These are phyloP conservation scores for Ophiostoma populinum DNA, from an alignment of 2,329 filamentous ascomycete species.

Conservation along the genomic window DNA sequence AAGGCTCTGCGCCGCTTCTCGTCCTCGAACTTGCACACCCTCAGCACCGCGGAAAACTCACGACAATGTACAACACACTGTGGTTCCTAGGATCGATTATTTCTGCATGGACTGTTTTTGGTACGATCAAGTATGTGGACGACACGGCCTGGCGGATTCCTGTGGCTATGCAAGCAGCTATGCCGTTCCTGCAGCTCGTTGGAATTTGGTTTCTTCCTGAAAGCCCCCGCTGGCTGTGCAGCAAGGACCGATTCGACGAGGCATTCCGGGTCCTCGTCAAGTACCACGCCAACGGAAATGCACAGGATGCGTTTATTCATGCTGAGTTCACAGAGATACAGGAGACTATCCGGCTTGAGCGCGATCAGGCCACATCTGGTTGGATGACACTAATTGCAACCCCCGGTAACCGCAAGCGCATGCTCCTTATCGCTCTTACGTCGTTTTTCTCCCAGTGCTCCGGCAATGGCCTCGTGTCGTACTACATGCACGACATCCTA, in stretches of 20 bases:
- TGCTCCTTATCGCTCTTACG: conserved; percentile 9
- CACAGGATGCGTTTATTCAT: conserved; percentile 32
- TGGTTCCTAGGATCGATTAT: conserved; percentile 56
- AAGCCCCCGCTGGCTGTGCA: conserved; percentile 7
- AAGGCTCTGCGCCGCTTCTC: not conserved
- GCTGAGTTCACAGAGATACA: conserved; percentile 45
- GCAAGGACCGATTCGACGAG: conserved; percentile 17
- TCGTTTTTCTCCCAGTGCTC: conserved; percentile 9
- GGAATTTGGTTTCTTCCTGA: conserved; percentile 9
- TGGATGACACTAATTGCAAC: conserved; percentile 30
- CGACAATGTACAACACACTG: conserved; percentile 69
- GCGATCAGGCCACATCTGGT: conserved; percentile 32
- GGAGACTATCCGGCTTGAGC: conserved; percentile 33
- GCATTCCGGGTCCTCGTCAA: conserved; percentile 19
- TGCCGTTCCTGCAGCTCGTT: conserved; percentile 6
- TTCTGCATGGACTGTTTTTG: conserved; percentile 59
- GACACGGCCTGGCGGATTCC: conserved; percentile 20
- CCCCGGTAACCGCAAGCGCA: conserved; percentile 10
- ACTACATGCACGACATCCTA: conserved; percentile 18
- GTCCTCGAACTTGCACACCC: conserved; percentile 53
- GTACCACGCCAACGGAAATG: conserved; percentile 10
- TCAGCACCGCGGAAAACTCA: conserved; percentile 58
- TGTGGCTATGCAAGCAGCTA: conserved; percentile 24
- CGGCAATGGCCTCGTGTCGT: conserved; percentile 17
- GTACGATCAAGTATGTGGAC: conserved; percentile 20